These are phyloP conservation scores for Sophora flavescens DNA, from an alignment of 306 rosid species.

Conservation along the genomic window DNA sequence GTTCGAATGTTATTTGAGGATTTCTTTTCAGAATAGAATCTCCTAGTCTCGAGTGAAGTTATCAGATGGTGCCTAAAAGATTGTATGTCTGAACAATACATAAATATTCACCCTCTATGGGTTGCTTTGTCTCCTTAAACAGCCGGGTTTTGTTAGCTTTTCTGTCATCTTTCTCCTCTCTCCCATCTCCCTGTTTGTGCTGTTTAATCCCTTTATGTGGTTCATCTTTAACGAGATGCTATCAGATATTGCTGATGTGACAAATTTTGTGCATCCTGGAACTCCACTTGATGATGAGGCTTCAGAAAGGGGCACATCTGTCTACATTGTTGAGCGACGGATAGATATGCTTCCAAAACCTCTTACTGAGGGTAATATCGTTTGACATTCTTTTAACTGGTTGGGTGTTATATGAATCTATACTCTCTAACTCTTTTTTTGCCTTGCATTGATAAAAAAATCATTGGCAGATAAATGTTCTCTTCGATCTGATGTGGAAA, in stretches of 20 bases:
- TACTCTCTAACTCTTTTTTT: slow-evolving; percentile 4
- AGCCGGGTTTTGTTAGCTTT: slow-evolving; percentile 28
- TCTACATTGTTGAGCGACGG: slow-evolving; percentile 93
- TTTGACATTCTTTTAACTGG: slow-evolving; percentile 25
- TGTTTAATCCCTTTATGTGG: slow-evolving; percentile 29
- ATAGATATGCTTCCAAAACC: slow-evolving; percentile 99
- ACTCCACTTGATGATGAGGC: slow-evolving; percentile 95
- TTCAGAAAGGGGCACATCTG: slow-evolving; percentile 96
- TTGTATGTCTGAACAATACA: slow-evolving; percentile 31
- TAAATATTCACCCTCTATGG: slow-evolving; percentile 32
- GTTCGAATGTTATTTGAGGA: slow-evolving; percentile 8
- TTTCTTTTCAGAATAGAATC: slow-evolving; percentile 30
- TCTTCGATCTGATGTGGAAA: slow-evolving; percentile 97
- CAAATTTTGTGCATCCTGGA: slow-evolving; percentile 90
- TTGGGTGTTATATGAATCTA: slow-evolving; percentile 25
- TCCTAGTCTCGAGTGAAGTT: slow-evolving; percentile 16
- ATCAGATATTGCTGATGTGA: slow-evolving; percentile 97
- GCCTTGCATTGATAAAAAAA: slow-evolving; percentile 40
- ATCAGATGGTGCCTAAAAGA: slow-evolving; percentile 19
- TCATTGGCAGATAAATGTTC: slow-evolving; percentile 87
- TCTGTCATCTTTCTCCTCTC: background rate
- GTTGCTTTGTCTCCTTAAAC: slow-evolving; percentile 23
- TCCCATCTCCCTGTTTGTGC: slow-evolving; percentile 14
- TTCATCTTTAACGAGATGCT: slow-evolving; percentile 62
- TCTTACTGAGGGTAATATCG: slow-evolving; percentile 83